These are phyloP conservation scores for Talaromyces sp. DNA, from an alignment of 2,329 filamentous ascomycete species.

Conservation along the genomic window DNA sequence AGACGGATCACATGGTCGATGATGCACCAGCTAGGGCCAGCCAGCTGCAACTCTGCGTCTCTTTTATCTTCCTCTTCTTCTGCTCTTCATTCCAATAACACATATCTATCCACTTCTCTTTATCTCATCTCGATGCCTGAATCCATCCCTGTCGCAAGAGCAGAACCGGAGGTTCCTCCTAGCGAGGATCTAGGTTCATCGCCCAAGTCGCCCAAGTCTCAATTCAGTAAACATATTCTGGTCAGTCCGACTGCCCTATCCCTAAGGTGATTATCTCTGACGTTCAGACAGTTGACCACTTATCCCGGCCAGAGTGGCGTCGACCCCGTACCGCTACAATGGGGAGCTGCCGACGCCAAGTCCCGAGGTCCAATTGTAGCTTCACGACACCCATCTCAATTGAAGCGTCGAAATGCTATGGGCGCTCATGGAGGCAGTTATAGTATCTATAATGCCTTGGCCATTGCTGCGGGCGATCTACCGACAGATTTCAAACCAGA, in stretches of 20 bases:
- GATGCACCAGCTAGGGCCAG: background rate
- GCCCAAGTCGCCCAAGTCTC: constrained; percentile 16
- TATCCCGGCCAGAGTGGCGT: constrained; percentile 94
- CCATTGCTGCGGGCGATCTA: constrained; percentile 86
- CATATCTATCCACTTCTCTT: background rate
- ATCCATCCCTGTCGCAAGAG: constrained; percentile 6
- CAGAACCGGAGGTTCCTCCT: background rate
- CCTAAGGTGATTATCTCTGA: background rate
- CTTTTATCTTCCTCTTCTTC: background rate
- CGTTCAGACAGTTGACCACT: constrained; percentile 57
- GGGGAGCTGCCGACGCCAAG: constrained; percentile 73
- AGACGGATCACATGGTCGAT: constrained; percentile 13
- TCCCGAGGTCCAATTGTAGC: constrained; percentile 85
- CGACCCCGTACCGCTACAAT: constrained; percentile 81
- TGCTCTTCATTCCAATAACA: background rate
- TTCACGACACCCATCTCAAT: constrained; percentile 39
- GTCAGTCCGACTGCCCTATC: constrained; percentile 9
- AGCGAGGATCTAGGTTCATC: constrained; percentile 3
- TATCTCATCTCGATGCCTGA: constrained; percentile 11
- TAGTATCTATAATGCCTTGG: constrained; percentile 90
- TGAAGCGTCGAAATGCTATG: constrained; percentile 51
- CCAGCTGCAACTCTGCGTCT: background rate
- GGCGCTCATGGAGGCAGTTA: constrained; percentile 84
- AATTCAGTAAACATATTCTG: constrained; percentile 20
- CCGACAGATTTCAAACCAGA: constrained; percentile 74